These are phyloP conservation scores for Torulaspora delbrueckii DNA, from an alignment of 805 yeast genomes.

Conservation along the genomic window DNA sequence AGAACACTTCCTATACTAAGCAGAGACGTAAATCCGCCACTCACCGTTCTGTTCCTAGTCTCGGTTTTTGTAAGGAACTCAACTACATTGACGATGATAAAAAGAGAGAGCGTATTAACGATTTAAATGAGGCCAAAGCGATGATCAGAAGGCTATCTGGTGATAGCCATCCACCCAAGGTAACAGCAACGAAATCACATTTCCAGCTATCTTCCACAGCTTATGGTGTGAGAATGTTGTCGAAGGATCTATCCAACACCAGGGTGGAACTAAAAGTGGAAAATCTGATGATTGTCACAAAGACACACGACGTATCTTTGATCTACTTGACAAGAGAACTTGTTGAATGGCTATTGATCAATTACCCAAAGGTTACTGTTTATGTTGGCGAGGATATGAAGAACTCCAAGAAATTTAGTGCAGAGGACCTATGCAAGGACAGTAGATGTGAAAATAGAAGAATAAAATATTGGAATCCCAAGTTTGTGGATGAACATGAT, in stretches of 20 bases:
- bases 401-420: conserved; percentile 58
- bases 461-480: conserved; percentile 64
- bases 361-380: conserved; percentile 42
- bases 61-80: conserved; percentile 4
- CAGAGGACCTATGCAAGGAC: conserved; percentile 46
- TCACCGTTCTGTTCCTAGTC: conserved; percentile 10
- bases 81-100: conserved; percentile 5
- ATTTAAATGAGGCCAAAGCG: conserved; percentile 20
- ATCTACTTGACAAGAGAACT: conserved; percentile 72
- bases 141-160: conserved; percentile 21
- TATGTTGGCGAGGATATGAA: conserved; percentile 71
- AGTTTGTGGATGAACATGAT: conserved; percentile 42
- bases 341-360: conserved; percentile 64
- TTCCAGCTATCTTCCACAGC: conserved; percentile 76
- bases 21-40: conserved; percentile 2
- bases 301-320: conserved; percentile 77
- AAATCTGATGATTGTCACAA: conserved; percentile 79
- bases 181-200: conserved; percentile 40
- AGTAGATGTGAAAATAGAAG: conserved; percentile 40
- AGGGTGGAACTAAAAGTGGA: conserved; percentile 65
- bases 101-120: conserved; percentile 10
- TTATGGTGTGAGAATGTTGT: conserved; percentile 69
- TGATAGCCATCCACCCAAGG: conserved; percentile 7
- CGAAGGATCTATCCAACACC: conserved; percentile 65
- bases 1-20: background rate